Evolutionary conservation across 805 yeast genomes (phyloP), one percentile per base, ranked within the genome.

Genomic region (Wickerhamiella alocasiicola): DNA sequence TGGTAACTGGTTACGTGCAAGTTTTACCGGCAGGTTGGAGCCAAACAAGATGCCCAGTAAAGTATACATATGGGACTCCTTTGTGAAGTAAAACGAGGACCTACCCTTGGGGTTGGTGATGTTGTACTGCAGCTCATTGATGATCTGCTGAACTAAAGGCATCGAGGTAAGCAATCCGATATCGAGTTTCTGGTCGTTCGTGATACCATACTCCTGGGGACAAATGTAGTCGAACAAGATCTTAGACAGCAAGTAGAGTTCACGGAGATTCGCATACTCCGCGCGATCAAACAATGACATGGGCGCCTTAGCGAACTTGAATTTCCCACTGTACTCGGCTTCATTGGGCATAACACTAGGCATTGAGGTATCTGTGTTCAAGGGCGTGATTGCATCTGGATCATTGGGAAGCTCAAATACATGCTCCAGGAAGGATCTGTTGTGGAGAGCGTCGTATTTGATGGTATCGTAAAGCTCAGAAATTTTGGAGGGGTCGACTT

Each of bases 161-260:
- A 91, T 68, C 2, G 95, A 83, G 0, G 99, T 91, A 51, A 91
- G 66, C 43, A 91, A 65, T 4, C 99, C 99, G 63, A 91, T 91
- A 57, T 91, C 99, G 45, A 91, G 70, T 56, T 91, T 91, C 60
- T 91, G 98, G 53, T 80, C 78, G 55, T 85, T 94, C 49, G 87
- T 84, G 51, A 91, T 91, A 48, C 99, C 99, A 57, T 91, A 91
- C 57, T 91, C 99, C 60, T 91, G 97, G 7, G 99, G 99, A 61
- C 97, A 91, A 36, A 91, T 85, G 55, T 88, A 91, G 61, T 91
- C 99, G 64, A 91, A 91, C 47, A 91, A 63, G 5, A 91, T 95
- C 59, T 91, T 93, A 1, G 95, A 82, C 42, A 91, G 67, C 47
- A 88, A 69, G 57, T 87, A 91, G 39, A 91, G 69, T 57, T 91